Conservation (phyloP, 495 filamentous ascomycete species). For the Aspergillus baeticus region DNA sequence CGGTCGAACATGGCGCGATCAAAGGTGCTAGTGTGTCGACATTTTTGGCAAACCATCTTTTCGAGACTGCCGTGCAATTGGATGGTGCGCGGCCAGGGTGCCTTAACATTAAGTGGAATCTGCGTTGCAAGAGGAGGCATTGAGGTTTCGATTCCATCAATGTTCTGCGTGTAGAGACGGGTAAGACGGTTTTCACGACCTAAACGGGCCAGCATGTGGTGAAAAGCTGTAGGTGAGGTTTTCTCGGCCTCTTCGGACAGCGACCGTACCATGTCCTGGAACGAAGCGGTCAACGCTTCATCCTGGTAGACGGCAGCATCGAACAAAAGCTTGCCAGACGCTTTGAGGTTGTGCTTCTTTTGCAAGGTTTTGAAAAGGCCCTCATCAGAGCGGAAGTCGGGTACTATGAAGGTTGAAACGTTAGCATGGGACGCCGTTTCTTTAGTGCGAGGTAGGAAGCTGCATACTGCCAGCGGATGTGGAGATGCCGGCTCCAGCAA, state of each 20-base stretch:
- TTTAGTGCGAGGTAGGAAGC: slow-evolving; percentile 36
- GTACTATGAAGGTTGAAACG: slow-evolving; percentile 55
- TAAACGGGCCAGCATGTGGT: slow-evolving; percentile 88
- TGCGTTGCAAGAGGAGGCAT: slow-evolving; percentile 76
- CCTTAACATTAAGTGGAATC: slow-evolving; percentile 72
- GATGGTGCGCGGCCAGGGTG: slow-evolving; percentile 88
- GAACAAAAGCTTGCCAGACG: slow-evolving; percentile 92
- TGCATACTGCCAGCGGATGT: slow-evolving; percentile 91
- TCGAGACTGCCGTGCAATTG: slow-evolving; percentile 92
- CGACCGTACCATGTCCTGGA: slow-evolving; percentile 93
- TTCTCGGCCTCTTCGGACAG: slow-evolving; percentile 71
- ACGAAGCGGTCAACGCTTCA: slow-evolving; percentile 79
- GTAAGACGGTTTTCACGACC: slow-evolving; percentile 87
- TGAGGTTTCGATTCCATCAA: slow-evolving; percentile 88
- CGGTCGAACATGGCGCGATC: slow-evolving; percentile 79
- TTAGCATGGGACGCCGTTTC: not conserved
- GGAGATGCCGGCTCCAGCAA: slow-evolving; percentile 95
- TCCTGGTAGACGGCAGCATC: slow-evolving; percentile 96
- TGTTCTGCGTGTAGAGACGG: slow-evolving; percentile 93
- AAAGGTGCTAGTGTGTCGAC: slow-evolving; percentile 72
- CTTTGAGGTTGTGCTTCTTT: slow-evolving; percentile 83
- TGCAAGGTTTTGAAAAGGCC: slow-evolving; percentile 84
- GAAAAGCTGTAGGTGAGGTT: slow-evolving; percentile 83
- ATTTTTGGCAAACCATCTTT: slow-evolving; percentile 96
- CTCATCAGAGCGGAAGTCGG: slow-evolving; percentile 89